A percentile compares a stretch with the other conserved stretches of the same genome.
These are phyloP conservation scores for Kockiozyma suomiensis DNA, from an alignment of 805 yeast species.

Conservation along the genomic window DNA sequence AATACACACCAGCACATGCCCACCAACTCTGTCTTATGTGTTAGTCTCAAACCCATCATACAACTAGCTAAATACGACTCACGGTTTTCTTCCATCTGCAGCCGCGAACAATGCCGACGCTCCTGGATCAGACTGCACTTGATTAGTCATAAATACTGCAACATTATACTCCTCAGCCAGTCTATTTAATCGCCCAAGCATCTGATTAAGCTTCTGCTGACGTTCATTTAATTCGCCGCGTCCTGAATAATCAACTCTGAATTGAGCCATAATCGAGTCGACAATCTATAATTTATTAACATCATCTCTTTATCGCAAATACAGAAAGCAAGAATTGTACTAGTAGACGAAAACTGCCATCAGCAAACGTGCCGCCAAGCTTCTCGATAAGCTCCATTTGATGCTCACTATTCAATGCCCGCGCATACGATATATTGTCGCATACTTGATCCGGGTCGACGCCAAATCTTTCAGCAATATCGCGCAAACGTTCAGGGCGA, in stretches of 20 bases:
- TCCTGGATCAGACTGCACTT: slow-evolving; percentile 80
- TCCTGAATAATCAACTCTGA: slow-evolving; percentile 77
- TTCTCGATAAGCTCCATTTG: slow-evolving; percentile 72
- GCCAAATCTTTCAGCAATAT: slow-evolving; percentile 69
- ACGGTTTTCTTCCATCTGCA: slow-evolving; percentile 80
- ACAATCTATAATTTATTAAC: slow-evolving; percentile 46
- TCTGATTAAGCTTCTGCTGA: slow-evolving; percentile 69
- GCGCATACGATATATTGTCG: slow-evolving; percentile 72
- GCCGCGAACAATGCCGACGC: slow-evolving; percentile 77
- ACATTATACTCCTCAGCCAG: slow-evolving; percentile 77
- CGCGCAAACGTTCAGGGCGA: slow-evolving; percentile 66
- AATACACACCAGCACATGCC: slow-evolving; percentile 63
- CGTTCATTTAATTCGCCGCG: slow-evolving; percentile 77
- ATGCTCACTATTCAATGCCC: slow-evolving; percentile 78
- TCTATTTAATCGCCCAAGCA: slow-evolving; percentile 55
- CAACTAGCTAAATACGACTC: slow-evolving; percentile 33
- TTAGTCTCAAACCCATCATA: neutral
- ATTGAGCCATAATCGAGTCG: slow-evolving; percentile 78
- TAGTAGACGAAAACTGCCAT: slow-evolving; percentile 64
- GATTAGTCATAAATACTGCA: slow-evolving; percentile 75
- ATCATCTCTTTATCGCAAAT: neutral
- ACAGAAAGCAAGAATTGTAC: slow-evolving; percentile 50
- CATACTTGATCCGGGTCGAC: slow-evolving; percentile 60
- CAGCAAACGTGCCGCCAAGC: slow-evolving; percentile 66
- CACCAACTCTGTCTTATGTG: slow-evolving; percentile 60